A percentile compares a stretch with the other conserved stretches of the same genome.
Conservation (phyloP, 163 green algal species). For the Picocystis sp. region DNA sequence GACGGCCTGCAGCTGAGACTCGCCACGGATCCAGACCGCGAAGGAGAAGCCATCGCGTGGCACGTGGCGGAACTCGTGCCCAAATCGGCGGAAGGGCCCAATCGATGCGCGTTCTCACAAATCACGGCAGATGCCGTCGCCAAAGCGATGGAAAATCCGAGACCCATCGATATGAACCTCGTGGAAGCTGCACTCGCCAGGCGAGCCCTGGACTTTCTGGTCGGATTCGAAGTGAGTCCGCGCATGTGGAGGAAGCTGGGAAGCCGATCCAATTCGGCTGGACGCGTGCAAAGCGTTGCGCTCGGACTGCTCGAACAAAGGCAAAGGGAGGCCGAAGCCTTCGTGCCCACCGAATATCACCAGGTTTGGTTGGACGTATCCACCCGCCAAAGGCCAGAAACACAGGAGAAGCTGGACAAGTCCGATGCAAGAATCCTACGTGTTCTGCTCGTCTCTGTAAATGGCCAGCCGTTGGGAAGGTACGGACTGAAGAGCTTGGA, state of each 20-base stretch:
- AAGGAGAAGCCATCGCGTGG: constrained; percentile 92
- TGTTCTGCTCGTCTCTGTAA: no score
- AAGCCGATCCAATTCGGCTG: constrained; percentile 28
- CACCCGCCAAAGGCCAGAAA: no score
- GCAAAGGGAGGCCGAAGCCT: constrained; percentile 48
- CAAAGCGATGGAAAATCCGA: constrained; percentile 31
- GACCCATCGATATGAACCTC: constrained; percentile 38
- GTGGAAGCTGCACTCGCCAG: constrained; percentile 76
- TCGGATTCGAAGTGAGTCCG: constrained; percentile 71
- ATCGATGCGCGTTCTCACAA: no score
- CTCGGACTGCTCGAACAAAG: constrained; percentile 67
- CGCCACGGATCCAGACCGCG: constrained; percentile 78
- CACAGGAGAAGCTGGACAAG: constrained; percentile 13
- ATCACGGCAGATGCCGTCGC: constrained; percentile 29
- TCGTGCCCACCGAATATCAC: constrained; percentile 10
- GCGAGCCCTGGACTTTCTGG: constrained; percentile 71
- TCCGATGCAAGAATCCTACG: not conserved
- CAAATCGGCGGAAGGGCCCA: no score
- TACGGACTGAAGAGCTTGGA: no score
- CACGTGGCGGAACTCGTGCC: constrained; percentile 34
- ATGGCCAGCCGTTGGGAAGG: no score
- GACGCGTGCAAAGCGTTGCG: constrained; percentile 76
- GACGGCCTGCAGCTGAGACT: constrained; percentile 38
- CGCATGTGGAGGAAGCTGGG: constrained; percentile 81
- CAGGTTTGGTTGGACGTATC: no score